A percentile compares a stretch with the other conserved stretches of the same genome.
phyloP scores from a whole-genome alignment of 805 yeast genomes.

The Peterozyma xylosa region DNA sequence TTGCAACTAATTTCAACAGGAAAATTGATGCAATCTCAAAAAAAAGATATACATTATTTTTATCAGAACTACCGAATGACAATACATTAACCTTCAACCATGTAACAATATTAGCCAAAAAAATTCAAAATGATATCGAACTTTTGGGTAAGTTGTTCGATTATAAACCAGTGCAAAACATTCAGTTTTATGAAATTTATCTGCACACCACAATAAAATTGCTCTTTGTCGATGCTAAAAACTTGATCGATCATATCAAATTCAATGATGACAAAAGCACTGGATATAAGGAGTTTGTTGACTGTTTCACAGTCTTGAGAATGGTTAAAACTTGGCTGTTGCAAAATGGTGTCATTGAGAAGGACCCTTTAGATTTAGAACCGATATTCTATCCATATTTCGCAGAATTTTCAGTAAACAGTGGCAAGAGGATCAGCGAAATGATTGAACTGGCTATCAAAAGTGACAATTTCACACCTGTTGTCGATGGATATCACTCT shows the following conservation, averaged over 20 bases:
- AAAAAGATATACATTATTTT: constrained; percentile 27
- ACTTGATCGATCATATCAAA: constrained; percentile 42
- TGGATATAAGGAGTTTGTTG: constrained; percentile 49
- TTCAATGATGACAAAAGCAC: constrained; percentile 27
- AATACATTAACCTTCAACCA: constrained; percentile 3
- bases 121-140: constrained; percentile 40
- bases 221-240: constrained; percentile 40
- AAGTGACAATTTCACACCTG: constrained; percentile 49
- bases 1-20: too few species aligned
- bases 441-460: constrained; percentile 49
- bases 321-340: constrained; percentile 44
- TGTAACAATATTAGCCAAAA: constrained; percentile 41
- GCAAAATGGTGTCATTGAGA: constrained; percentile 33
- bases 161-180: background rate
- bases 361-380: constrained; percentile 51
- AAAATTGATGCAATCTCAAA: constrained; percentile 22
- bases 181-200: background rate
- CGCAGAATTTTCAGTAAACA: constrained; percentile 29
- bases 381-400: constrained; percentile 42
- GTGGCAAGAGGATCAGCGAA: constrained; percentile 35
- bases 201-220: constrained; percentile 38
- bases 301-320: constrained; percentile 43
- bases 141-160: constrained; percentile 47
- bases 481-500: constrained; percentile 41
- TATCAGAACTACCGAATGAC: constrained; percentile 49